A percentile compares a stretch with the other conserved stretches of the same genome.
Evolutionary conservation across 768 basidiomycete species (phyloP).

Genomic region (Lentinus brumalis): DNA sequence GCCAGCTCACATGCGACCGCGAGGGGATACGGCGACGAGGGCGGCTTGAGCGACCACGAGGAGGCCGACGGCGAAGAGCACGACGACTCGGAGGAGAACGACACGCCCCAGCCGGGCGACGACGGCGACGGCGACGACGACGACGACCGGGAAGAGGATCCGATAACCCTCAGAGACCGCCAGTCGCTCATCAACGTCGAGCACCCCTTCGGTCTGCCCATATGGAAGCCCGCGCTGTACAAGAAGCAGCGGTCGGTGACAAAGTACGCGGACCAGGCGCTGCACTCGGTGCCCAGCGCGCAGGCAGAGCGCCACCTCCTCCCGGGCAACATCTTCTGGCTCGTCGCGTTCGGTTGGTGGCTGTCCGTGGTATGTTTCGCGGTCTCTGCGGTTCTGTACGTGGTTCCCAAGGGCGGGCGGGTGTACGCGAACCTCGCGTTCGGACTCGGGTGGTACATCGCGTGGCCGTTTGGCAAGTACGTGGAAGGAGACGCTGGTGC

Average conservation of each 20-base stretch:
- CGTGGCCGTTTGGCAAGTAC: conserved; percentile 99
- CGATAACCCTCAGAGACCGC: conserved; percentile 89
- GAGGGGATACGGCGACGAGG: conserved; percentile 49
- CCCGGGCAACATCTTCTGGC: conserved; percentile 95
- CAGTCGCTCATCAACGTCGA: conserved; percentile 99
- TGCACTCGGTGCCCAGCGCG: conserved; percentile 90
- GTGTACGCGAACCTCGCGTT: conserved; percentile 85
- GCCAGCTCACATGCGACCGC: conserved; percentile 56
- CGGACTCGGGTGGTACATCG: conserved; percentile 94
- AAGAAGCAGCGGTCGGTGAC: conserved; percentile 97
- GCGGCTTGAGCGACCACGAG: conserved; percentile 53
- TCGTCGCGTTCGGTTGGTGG: conserved; percentile 92
- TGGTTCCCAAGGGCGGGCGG: conserved; percentile 79
- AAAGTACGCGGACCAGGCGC: conserved; percentile 91
- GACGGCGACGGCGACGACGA: conserved; percentile 39
- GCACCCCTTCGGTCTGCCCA: conserved; percentile 97
- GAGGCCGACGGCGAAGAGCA: conserved; percentile 42
- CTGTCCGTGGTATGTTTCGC: conserved; percentile 70
- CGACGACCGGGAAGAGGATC: conserved; percentile 66
- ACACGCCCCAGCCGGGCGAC: conserved; percentile 30
- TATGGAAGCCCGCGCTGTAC: conserved; percentile 99
- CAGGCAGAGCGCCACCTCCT: conserved; percentile 92
- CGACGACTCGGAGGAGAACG: conserved; percentile 37
- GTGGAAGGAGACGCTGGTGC: conserved; percentile 77
- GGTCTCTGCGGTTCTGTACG: conserved; percentile 65